Base-by-base conservation (phyloP, 2,329 filamentous ascomycete genomes). In the Myriosclerotinia curreyana region DNA sequence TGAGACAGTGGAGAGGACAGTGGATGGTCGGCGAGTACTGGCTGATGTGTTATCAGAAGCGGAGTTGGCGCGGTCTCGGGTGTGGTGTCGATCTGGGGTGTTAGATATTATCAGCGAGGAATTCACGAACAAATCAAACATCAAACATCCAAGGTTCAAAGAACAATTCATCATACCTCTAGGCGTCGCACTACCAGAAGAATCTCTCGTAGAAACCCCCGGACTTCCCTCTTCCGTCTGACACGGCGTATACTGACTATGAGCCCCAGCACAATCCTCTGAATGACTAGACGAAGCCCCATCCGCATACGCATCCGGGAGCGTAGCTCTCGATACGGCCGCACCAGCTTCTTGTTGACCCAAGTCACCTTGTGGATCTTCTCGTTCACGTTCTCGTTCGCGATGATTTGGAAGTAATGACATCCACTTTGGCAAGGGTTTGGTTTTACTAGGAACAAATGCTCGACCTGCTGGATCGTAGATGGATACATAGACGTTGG, bases 381-480 rank as follows among this genome's bases (percentile, higher is more conserved):
- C 60, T 36, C 67, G 64, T 46, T 66, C 64, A 58, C 61, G 65
- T 34, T 67, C 60, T 36, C 67, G 64, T 42, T 66, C 64, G 58
- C 61, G 66, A 51, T 73, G 71, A 40, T 54, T 73, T 3, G 73
- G 72, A 50, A 74, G 69, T 20, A 71, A 52, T 5, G 68, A 56
- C 73, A 74, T 75, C 73, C 73, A 74, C 44, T 69, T 69, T 20
- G 83, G 83, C 14, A 85, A 77, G 1, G 82, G 80, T 66, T 85
- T 86, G 14, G 80, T 76, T 5, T 76, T 78, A 60, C 77, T 78
- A 1, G 81, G 80, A 66, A 75, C 76, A 69, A 84, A 85, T 2
- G 79, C 75, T 12, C 77, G 73, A 17, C 79, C 77, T 14, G 84
- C 66, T 0, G 83, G 82, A 66, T 85, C 79, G 36, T 74, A 73